Base-by-base conservation (phyloP, 768 basidiomycete genomes). In the Suillus decipiens region DNA sequence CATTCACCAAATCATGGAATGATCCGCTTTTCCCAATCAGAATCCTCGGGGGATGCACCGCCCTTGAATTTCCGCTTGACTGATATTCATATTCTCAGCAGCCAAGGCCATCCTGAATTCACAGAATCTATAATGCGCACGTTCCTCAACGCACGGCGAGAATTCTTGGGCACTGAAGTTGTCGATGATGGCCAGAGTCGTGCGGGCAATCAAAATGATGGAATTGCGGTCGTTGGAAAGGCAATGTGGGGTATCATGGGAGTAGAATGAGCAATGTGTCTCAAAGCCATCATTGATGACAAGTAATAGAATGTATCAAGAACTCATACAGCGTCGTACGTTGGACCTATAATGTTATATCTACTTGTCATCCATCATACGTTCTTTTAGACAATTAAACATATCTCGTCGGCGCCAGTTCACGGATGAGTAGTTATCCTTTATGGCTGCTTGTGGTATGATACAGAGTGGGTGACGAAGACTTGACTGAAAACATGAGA, bases 21-120 rank as follows among this genome's bases (percentile, higher is more conserved):
- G 82, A 84, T 93, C 56, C 76, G 74, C 64, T 68, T 87, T 51
- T 63, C 64, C 78, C 36, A 62, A 17, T 43, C 63, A 1, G 37
- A 47, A 11, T 48, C 61, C 12, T 37, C 56, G 22, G 53, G 61
- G 41, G 59, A 72, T 50, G 60, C 67, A 56, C 48, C 69, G 34
- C 67, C 66, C 1, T 65, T 61, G 64, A 39, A 28, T 19, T 17
- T 73, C 15, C 64, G 72, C 14, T 68, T 80, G 10, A 68, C 76
- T 14, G 78, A 86, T 62, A 83, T 92, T 22, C 92, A 90, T 36
- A 86, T 97, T 45, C 75, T 97, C 60, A 88, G 91, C 0, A 72
- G 93, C 1, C 95, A 98, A 73, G 96, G 95, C 0, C 96, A 97
- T 73, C 95, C 96, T 1, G 96, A 98, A 71, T 97, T 92, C 75